Evolutionary conservation across 768 basidiomycete species (phyloP).

Genomic region (Termitomyces titanicus): DNA sequence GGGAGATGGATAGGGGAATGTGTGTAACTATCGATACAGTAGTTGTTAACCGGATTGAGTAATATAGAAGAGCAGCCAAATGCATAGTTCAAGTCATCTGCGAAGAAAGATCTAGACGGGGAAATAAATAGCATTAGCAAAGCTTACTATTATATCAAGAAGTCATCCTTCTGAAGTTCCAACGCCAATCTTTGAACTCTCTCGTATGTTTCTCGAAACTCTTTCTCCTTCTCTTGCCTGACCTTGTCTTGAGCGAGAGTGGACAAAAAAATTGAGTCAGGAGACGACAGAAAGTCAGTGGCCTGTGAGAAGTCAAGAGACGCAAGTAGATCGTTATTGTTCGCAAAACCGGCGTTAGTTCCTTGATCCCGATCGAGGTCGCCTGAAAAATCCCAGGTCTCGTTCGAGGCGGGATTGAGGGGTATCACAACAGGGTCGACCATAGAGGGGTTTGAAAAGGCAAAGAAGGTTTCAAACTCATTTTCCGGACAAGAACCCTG

Average conservation of each 20-base stretch:
- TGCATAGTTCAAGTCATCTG: neutral
- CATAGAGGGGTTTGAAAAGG: neutral
- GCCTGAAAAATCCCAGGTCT: neutral
- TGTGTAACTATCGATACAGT: conserved; percentile 14
- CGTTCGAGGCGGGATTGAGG: neutral
- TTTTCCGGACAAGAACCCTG: neutral
- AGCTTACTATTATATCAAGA: conserved; percentile 14
- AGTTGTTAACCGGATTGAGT: neutral
- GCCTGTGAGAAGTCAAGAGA: neutral
- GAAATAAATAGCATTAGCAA: neutral
- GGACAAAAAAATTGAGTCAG: neutral
- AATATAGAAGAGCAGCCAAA: neutral
- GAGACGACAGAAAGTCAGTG: neutral
- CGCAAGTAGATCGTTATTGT: neutral
- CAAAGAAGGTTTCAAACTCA: neutral
- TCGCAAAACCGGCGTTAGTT: neutral
- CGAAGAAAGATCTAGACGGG: neutral
- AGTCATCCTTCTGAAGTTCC: conserved; percentile 14
- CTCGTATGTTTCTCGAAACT: conserved; percentile 29
- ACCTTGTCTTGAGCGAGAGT: conserved; percentile 6
- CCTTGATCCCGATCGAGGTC: neutral
- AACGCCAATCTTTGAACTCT: conserved; percentile 28
- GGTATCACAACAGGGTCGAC: neutral
- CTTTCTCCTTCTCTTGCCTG: conserved; percentile 26
- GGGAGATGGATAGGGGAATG: neutral